Base-by-base conservation (phyloP, 768 basidiomycete species). In the Strobilomyces echinocephalus region DNA sequence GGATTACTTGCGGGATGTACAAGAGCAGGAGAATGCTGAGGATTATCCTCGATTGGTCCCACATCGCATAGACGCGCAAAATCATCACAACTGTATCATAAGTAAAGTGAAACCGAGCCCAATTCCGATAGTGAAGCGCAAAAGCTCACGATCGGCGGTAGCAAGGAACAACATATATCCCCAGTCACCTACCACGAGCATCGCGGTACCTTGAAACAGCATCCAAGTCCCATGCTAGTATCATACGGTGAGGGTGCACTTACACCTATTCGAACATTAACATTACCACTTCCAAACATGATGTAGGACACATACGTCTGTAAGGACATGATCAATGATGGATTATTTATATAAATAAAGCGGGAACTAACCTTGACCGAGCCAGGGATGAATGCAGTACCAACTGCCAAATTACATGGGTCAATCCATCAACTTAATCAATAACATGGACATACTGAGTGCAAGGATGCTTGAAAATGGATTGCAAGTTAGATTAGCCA, bases 191-290 rank as follows among this genome's bases (percentile, higher is more conserved):
- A 41, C 21, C 14, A 24, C 9, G 14, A 7, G 10, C 11, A 24
- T 24, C 6, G 16, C 4, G 11, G 21, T 14, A 41, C 40, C 40
- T 41, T 41, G 10, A 7, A 10, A 48, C 14, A 31, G 4, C 24
- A 26, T 52, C 5, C 15, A 11, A 8, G 30, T 34, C 5, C 9
- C 3, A 41, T 24, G 40, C 24, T 11, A 24, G 8, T 38, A 8
- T 15, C 16, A 8, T 1, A 16, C 16, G 14, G n/a, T 33, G 34
- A 30, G n/a, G 6, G 44, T 20, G 5, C 15, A 20, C 61, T 40
- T 47, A 63, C 61, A 63, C 9, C 61, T 63, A 26, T 21, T 15
- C 9, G 10, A 18, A 0, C 8, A 24, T 54, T 24, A 42, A 14
- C 11, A 14, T 30, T 36, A 20, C 15, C 18, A 40, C 4, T 5